phyloP scores from a whole-genome alignment of 2,329 filamentous ascomycete species.

The Aureobasidium melanogenum region DNA sequence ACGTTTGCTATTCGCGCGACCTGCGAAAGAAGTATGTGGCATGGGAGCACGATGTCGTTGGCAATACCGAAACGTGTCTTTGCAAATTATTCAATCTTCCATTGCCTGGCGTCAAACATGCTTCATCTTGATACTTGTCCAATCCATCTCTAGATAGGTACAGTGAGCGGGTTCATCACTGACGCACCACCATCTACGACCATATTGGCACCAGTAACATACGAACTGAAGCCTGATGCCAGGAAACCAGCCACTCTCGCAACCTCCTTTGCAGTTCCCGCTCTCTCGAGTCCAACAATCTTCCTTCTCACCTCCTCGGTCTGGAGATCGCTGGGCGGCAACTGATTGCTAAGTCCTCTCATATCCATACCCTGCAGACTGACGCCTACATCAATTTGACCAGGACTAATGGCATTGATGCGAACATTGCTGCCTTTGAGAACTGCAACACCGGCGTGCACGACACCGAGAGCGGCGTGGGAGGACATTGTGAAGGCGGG shows the following conservation, averaged over 20 bases:
- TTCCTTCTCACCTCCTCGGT: conserved; percentile 41
- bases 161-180: conserved; percentile 27
- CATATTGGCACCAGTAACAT: conserved; percentile 54
- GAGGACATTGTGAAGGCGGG: conserved; percentile 52
- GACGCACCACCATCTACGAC: conserved; percentile 52
- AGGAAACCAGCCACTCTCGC: conserved; percentile 54
- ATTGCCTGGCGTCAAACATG: background rate
- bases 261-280: conserved; percentile 50
- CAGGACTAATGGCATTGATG: conserved; percentile 46
- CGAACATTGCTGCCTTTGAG: conserved; percentile 51
- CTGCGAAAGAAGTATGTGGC: too few relatives aligned
- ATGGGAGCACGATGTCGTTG: background rate
- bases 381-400: conserved; percentile 39
- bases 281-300: conserved; percentile 49
- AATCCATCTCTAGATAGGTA: conserved; percentile 18
- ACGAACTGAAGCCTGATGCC: conserved; percentile 53
- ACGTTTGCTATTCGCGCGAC: too few relatives aligned
- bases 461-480: conserved; percentile 54
- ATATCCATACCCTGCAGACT: conserved; percentile 43
- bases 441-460: conserved; percentile 48
- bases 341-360: conserved; percentile 43
- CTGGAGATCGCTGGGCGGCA: conserved; percentile 48
- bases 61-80: too few relatives aligned
- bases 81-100: too few relatives aligned
- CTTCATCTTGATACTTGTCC: background rate